Percentiles rank a stretch among this genome's conserved stretches.
These are phyloP conservation scores for Fraxinus baroniana DNA, from an alignment of 305 asterid species.

Conservation along the genomic window DNA sequence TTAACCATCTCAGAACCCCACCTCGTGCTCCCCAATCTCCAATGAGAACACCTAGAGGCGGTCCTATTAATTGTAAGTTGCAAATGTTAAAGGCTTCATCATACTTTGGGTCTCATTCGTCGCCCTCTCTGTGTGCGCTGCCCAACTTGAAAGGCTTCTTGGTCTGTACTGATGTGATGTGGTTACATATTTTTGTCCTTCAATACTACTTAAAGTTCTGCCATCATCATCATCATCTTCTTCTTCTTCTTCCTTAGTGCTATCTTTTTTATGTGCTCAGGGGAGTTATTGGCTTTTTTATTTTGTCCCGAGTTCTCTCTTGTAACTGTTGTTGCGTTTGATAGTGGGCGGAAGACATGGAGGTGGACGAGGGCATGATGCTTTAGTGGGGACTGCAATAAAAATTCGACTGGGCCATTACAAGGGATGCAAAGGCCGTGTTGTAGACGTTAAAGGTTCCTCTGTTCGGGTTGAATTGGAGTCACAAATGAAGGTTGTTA, in stretches of 20 bases:
- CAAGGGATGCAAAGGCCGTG: constrained; percentile 96
- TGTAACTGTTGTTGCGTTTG: constrained; percentile 5
- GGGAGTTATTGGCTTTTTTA: neutral
- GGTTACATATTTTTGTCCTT: neutral
- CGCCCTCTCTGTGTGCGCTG: neutral
- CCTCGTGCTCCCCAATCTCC: constrained; percentile 75
- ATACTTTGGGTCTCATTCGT: neutral
- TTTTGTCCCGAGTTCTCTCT: neutral
- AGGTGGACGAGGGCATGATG: constrained; percentile 85
- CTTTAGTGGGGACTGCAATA: constrained; percentile 67
- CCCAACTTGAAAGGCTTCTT: neutral
- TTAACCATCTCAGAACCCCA: constrained; percentile 57
- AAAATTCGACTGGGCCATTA: constrained; percentile 82
- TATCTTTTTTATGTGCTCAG: neutral
- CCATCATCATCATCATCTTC: neutral
- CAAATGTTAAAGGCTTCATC: neutral
- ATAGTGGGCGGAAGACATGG: constrained; percentile 80
- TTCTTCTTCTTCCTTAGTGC: neutral
- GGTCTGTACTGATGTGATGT: neutral
- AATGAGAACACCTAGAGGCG: constrained; percentile 85
- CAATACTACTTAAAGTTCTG: neutral
- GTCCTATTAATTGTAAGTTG: constrained; percentile 61
- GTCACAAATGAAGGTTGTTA: constrained; percentile 87
- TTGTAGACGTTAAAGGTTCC: constrained; percentile 75
- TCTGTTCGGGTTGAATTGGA: constrained; percentile 86